Evolutionary conservation across 208 protist species (phyloP).

Genomic region (Herpetomonas samuelpessoai): DNA sequence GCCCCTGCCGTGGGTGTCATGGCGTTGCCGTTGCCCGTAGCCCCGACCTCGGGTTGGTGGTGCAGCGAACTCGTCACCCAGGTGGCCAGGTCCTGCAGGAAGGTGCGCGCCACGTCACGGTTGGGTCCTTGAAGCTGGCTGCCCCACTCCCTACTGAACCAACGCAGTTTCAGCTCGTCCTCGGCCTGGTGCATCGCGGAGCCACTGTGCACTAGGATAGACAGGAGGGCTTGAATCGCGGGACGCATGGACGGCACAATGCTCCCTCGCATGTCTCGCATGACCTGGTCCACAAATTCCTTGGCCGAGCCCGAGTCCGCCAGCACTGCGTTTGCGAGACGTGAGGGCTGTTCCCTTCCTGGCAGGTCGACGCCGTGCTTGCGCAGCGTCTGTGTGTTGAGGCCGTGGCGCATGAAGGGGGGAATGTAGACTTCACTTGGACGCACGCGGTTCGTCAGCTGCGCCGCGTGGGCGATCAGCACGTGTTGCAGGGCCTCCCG

Average conservation of each 20-base stretch:
- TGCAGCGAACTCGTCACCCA: constrained; percentile 68
- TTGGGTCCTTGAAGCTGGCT: constrained; percentile 64
- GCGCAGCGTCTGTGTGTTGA: constrained; percentile 43
- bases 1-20: neutral
- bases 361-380: constrained; percentile 48
- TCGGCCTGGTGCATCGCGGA: constrained; percentile 54
- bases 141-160: constrained; percentile 90
- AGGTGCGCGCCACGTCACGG: constrained; percentile 49
- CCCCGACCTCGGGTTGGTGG: constrained; percentile 29
- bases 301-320: constrained; percentile 50
- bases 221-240: constrained; percentile 74
- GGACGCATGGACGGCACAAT: constrained; percentile 79
- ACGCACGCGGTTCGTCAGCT: constrained; percentile 28
- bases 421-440: constrained; percentile 34
- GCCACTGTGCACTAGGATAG: constrained; percentile 80
- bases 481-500: constrained; percentile 45
- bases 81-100: constrained; percentile 52
- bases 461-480: constrained; percentile 36
- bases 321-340: constrained; percentile 57
- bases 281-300: constrained; percentile 63
- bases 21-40: neutral
- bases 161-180: constrained; percentile 80
- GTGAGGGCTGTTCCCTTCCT: constrained; percentile 15
- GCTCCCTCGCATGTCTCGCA: constrained; percentile 62
- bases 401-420: constrained; percentile 62